Percentiles rank a stretch among this genome's conserved stretches.
These are phyloP conservation scores for Phytophthora litchii DNA, from an alignment of 352 stramenopile genomes.

Conservation along the genomic window DNA sequence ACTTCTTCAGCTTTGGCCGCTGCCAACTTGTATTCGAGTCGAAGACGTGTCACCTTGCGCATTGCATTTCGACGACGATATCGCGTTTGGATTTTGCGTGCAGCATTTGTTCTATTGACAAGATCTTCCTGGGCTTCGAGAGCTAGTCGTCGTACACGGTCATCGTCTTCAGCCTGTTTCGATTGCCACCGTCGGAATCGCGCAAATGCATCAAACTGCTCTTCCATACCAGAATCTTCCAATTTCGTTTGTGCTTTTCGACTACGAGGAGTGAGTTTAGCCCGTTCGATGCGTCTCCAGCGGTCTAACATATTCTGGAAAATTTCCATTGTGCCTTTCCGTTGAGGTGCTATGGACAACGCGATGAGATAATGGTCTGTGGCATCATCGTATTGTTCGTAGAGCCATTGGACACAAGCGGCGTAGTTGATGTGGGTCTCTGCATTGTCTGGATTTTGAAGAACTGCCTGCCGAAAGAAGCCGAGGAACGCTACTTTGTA, in stretches of 20 bases:
- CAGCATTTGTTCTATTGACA: conserved; percentile 33
- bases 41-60: conserved; percentile 51
- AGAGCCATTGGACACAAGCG: conserved; percentile 76
- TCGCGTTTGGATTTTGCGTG: conserved; percentile 67
- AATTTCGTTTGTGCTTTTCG: conserved; percentile 18
- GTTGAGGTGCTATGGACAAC: conserved; percentile 67
- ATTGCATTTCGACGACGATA: conserved; percentile 64
- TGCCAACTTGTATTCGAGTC: conserved; percentile 55
- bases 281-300: conserved; percentile 42
- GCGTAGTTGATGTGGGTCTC: conserved; percentile 86
- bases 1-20: conserved; percentile 52
- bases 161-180: conserved; percentile 57
- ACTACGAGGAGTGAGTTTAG: conserved; percentile 33
- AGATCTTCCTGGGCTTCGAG: conserved; percentile 39
- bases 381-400: conserved; percentile 63
- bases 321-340: conserved; percentile 62
- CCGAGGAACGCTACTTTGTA: conserved; percentile 82
- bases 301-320: conserved; percentile 82
- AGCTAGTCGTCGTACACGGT: conserved; percentile 33
- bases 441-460: conserved; percentile 60
- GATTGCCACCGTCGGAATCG: conserved; percentile 75
- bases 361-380: conserved; percentile 71
- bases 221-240: conserved; percentile 41
- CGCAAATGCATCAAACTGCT: conserved; percentile 67
- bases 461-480: conserved; percentile 78